These are phyloP conservation scores for Mortierella sp. DNA, from an alignment of 371 early-diverging fungal genomes.

Conservation along the genomic window DNA sequence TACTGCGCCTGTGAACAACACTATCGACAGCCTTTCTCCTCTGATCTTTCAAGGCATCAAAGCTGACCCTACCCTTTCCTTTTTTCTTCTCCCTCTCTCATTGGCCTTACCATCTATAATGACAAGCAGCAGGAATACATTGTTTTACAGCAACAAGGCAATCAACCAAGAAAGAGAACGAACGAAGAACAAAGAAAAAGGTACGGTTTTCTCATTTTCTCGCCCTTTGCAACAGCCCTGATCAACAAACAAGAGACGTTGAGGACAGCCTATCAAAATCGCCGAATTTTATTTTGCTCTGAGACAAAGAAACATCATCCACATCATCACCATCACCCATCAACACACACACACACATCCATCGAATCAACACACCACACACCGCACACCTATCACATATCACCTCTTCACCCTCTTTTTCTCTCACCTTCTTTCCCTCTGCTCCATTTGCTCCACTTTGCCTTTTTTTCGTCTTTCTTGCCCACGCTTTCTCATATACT, in stretches of 20 bases:
- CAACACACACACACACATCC: neutral
- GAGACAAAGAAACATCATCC: slow-evolving; percentile 12
- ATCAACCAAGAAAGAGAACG: neutral
- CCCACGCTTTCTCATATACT: neutral
- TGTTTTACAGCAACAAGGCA: neutral
- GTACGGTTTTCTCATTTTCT: neutral
- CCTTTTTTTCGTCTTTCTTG: neutral
- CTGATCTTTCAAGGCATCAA: neutral
- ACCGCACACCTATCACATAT: neutral
- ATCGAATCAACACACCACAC: neutral
- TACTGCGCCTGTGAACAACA: neutral
- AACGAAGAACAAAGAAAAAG: neutral
- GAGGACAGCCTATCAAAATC: neutral
- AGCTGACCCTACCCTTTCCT: neutral
- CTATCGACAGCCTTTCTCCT: neutral
- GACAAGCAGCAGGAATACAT: neutral
- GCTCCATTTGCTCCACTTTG: neutral
- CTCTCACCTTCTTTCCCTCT: neutral
- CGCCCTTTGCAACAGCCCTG: slow-evolving; percentile 1
- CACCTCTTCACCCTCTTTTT: neutral
- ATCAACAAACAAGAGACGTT: neutral
- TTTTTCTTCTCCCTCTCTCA: neutral
- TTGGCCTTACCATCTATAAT: neutral
- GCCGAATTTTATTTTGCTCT: slow-evolving; percentile 3
- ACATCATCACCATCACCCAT: neutral